Evolutionary conservation across 352 stramenopile genomes (phyloP).

Genomic region (Blastocystis hominis): DNA sequence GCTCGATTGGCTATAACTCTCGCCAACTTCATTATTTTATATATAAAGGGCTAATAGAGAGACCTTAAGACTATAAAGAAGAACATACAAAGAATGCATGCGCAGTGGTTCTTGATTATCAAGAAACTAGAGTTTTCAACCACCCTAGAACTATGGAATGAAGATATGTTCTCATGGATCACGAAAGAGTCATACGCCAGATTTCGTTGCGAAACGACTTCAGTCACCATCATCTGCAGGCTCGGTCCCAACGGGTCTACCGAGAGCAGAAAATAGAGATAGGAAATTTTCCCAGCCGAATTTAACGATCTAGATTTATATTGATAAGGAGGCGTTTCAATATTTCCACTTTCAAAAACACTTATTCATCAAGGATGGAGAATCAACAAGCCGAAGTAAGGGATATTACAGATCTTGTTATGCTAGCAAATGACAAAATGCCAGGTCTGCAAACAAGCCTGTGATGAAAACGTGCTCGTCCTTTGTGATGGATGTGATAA

Average conservation of each 20-base stretch:
- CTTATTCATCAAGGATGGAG: not conserved
- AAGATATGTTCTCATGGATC: too few relatives aligned
- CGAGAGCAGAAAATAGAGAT: too few relatives aligned
- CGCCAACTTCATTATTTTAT: not conserved
- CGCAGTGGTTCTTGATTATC: conserved; percentile 18
- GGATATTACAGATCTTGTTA: not conserved
- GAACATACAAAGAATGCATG: not conserved
- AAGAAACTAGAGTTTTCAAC: not conserved
- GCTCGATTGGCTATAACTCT: not conserved
- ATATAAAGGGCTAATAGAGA: not conserved
- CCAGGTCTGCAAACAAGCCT: conserved; percentile 16
- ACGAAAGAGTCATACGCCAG: too few relatives aligned
- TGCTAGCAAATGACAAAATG: conserved; percentile 7
- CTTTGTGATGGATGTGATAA: conserved; percentile 49
- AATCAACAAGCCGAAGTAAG: not conserved
- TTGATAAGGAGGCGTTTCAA: conserved; percentile 17
- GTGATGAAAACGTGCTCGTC: conserved; percentile 21
- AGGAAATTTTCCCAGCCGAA: too few relatives aligned
- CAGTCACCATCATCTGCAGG: too few relatives aligned
- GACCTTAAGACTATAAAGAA: not conserved
- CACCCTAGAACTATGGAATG: too few relatives aligned
- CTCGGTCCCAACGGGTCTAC: too few relatives aligned
- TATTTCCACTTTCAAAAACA: too few relatives aligned
- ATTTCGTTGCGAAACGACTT: too few relatives aligned
- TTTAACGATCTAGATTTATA: too few relatives aligned